Percentiles rank a stretch among this genome's conserved stretches.
phyloP scores from a whole-genome alignment of 495 filamentous ascomycete species.

The Neurospora intermedia region DNA sequence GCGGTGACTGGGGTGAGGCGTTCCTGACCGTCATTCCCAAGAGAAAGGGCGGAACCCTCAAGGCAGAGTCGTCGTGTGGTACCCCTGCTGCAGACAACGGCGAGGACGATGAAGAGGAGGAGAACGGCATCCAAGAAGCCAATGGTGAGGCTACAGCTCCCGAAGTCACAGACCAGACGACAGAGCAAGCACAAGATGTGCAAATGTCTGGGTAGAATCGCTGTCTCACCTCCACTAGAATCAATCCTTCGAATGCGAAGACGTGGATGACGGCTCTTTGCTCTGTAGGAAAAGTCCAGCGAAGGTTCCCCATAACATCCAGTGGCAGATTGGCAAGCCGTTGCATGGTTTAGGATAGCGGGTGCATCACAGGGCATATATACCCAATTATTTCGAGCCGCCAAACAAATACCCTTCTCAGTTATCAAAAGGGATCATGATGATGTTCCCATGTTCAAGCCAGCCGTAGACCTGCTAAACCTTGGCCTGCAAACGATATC shows the following conservation, averaged over 20 bases:
- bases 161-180: background rate
- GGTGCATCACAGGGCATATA: background rate
- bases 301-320: background rate
- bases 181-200: conserved; percentile 2
- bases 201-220: background rate
- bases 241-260: background rate
- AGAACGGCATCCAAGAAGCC: conserved; percentile 15
- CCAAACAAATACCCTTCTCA: background rate
- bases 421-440: background rate
- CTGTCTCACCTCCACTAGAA: background rate
- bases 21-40: conserved; percentile 80
- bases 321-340: background rate
- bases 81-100: conserved; percentile 12
- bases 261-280: background rate
- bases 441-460: background rate
- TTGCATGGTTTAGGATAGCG: background rate
- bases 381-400: background rate
- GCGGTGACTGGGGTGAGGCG: conserved; percentile 78
- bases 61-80: background rate
- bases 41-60: conserved; percentile 63
- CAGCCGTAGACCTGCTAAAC: background rate
- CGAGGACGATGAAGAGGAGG: conserved; percentile 16
- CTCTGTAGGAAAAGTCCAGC: background rate
- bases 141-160: background rate
- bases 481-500: background rate